Conservation (phyloP, 306 rosid genomes). For the Ochetophila trinervis region DNA sequence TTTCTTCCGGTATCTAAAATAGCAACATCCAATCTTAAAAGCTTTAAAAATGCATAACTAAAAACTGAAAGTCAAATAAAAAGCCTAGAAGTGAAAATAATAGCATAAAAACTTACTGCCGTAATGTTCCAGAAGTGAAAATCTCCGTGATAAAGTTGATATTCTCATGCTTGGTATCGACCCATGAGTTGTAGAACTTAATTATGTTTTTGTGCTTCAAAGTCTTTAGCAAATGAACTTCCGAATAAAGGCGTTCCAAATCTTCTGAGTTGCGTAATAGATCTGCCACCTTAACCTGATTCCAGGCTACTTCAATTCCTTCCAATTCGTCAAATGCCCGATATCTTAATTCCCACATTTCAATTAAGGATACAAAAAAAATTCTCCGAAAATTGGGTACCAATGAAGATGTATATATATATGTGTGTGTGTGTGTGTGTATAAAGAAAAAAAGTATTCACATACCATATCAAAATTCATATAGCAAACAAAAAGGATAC, state of each 20-base stretch:
- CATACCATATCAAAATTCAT: neutral
- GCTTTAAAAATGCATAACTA: constrained; percentile 3
- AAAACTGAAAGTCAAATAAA: constrained; percentile 6
- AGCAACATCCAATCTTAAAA: constrained; percentile 11
- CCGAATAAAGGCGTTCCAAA: constrained; percentile 86
- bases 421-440: too few species aligned
- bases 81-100: neutral
- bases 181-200: constrained; percentile 85
- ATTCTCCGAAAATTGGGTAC: neutral
- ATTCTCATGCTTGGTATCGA: constrained; percentile 69
- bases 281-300: constrained; percentile 91
- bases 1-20: constrained; percentile 75
- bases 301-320: constrained; percentile 99
- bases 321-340: constrained; percentile 95
- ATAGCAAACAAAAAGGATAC: constrained; percentile 59
- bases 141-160: constrained; percentile 93
- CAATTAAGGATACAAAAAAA: constrained; percentile 47
- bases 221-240: constrained; percentile 92
- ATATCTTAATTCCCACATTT: constrained; percentile 56
- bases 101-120: constrained; percentile 64
- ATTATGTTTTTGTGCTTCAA: constrained; percentile 94
- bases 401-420: neutral
- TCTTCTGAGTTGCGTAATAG: constrained; percentile 72
- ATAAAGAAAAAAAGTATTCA: neutral
- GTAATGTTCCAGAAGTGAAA: constrained; percentile 86